phyloP scores from a whole-genome alignment of 768 basidiomycete genomes.

The Tulasnella sp. region DNA sequence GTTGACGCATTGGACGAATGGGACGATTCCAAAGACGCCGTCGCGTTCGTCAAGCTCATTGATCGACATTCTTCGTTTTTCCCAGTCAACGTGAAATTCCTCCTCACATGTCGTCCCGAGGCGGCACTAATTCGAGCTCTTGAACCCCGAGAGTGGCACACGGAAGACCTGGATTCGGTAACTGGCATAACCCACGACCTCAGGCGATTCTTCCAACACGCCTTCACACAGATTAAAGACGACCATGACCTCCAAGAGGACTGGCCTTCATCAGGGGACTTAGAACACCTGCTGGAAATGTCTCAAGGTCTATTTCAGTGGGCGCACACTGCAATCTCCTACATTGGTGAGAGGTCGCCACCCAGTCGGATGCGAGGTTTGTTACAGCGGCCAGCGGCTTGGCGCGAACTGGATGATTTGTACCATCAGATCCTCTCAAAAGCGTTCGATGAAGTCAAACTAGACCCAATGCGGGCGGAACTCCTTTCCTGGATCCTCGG shows the following conservation, averaged over 20 bases:
- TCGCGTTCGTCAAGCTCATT: background rate
- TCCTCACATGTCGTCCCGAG: background rate
- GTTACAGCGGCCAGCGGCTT: background rate
- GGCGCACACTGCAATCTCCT: background rate
- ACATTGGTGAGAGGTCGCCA: background rate
- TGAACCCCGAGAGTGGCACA: background rate
- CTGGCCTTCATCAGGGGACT: background rate
- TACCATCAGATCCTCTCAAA: background rate
- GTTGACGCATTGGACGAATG: background rate
- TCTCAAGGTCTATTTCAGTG: background rate
- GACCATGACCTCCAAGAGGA: background rate
- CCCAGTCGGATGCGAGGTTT: background rate
- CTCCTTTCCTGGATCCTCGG: background rate
- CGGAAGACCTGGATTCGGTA: background rate
- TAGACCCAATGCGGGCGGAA: background rate
- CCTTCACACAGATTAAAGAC: background rate
- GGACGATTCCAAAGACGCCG: background rate
- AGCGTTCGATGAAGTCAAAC: background rate
- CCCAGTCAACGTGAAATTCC: background rate
- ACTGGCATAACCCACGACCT: background rate
- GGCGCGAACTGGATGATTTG: background rate
- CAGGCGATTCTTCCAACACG: background rate
- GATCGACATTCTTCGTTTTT: background rate
- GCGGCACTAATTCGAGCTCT: background rate
- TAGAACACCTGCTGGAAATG: background rate